Percentiles rank a stretch among this genome's conserved stretches.
Conservation (phyloP, 495 filamentous ascomycete species). For the Neurospora sp. region DNA sequence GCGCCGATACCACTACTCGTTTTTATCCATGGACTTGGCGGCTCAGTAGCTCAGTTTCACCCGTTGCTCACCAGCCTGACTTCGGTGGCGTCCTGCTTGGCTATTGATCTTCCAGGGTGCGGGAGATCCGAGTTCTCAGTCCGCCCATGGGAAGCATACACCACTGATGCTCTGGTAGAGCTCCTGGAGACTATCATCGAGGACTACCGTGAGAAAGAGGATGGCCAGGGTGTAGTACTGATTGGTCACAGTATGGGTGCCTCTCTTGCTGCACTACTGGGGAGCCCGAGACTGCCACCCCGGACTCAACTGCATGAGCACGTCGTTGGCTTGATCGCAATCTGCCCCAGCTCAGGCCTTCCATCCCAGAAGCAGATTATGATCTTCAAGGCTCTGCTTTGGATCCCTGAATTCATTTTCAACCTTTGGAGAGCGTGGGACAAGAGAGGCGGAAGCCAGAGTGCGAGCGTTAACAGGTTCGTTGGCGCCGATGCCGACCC, state of each 20-base stretch:
- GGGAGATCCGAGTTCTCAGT: conserved; percentile 66
- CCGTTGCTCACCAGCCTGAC: conserved; percentile 72
- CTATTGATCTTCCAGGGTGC: conserved; percentile 84
- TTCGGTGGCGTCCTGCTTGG: conserved; percentile 78
- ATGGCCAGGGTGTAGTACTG: conserved; percentile 66
- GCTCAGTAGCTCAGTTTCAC: conserved; percentile 79
- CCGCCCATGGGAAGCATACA: conserved; percentile 68
- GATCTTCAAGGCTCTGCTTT: conserved; percentile 45
- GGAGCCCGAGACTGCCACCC: conserved; percentile 46
- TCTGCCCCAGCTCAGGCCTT: conserved; percentile 64
- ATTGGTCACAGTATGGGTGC: conserved; percentile 86
- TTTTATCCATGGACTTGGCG: conserved; percentile 86
- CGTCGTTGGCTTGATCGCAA: conserved; percentile 65
- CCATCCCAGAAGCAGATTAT: conserved; percentile 44
- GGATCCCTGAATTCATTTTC: conserved; percentile 62
- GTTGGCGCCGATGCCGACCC: conserved; percentile 63
- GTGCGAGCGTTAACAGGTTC: conserved; percentile 69
- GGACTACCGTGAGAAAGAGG: conserved; percentile 51
- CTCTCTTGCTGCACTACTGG: conserved; percentile 63
- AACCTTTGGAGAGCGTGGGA: conserved; percentile 75
- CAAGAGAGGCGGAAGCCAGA: conserved; percentile 64
- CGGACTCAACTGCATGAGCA: conserved; percentile 42
- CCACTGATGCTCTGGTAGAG: conserved; percentile 61
- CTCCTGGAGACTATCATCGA: conserved; percentile 65
- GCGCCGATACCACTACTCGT: conserved; percentile 74